These are phyloP conservation scores for Macrolepiota dolichaula DNA, from an alignment of 768 basidiomycete genomes.

Conservation along the genomic window DNA sequence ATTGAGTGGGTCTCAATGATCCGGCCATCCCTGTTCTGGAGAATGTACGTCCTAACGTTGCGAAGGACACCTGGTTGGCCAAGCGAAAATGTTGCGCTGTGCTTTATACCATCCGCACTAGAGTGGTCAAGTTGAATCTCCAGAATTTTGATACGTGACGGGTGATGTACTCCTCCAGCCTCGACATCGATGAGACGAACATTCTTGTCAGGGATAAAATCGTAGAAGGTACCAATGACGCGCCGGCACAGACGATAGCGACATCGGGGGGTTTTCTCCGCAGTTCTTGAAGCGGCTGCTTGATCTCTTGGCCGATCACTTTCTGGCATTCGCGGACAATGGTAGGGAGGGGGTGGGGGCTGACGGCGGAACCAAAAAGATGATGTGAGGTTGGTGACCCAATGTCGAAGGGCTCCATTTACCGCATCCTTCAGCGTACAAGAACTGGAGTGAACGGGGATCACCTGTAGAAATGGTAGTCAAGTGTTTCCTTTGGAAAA, in stretches of 20 bases:
- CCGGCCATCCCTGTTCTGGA: constrained; percentile 86
- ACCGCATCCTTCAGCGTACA: constrained; percentile 97
- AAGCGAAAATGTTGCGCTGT: constrained; percentile 91
- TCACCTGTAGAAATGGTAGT: constrained; percentile 50
- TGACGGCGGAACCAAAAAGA: constrained; percentile 94
- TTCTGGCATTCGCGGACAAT: constrained; percentile 98
- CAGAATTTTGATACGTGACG: neutral
- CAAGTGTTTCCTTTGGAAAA: neutral
- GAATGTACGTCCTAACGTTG: constrained; percentile 92
- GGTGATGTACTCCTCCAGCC: constrained; percentile 74
- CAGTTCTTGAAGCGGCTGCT: constrained; percentile 67
- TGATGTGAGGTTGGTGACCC: constrained; percentile 98
- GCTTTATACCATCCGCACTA: constrained; percentile 76
- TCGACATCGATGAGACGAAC: constrained; percentile 93
- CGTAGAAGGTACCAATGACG: constrained; percentile 96
- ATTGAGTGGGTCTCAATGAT: constrained; percentile 97
- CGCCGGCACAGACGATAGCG: constrained; percentile 95
- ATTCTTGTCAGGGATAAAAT: constrained; percentile 86
- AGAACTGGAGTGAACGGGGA: constrained; percentile 92
- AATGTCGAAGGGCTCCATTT: constrained; percentile 97
- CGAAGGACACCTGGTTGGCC: constrained; percentile 94
- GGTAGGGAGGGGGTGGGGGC: constrained; percentile 98
- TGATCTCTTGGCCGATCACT: constrained; percentile 94
- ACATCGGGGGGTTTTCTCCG: constrained; percentile 89
- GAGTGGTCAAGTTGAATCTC: neutral